Conservation (phyloP, 75 land plant genomes). For the Chamaecyparis obtusa region DNA sequence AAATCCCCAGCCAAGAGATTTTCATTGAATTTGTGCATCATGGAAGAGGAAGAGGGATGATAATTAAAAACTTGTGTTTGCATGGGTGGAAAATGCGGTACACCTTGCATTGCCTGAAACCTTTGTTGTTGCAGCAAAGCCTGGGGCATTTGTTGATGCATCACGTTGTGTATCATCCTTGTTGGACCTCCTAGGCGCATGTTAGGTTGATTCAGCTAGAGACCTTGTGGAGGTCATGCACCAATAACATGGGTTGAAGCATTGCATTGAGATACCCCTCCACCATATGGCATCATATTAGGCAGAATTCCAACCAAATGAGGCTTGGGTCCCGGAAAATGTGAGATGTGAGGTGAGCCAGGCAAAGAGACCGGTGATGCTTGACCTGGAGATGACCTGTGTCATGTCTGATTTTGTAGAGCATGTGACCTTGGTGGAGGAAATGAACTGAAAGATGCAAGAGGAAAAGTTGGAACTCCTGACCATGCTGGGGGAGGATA, state of each 20-base stretch:
- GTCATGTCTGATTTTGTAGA: constrained; percentile 42
- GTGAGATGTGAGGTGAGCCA: constrained; percentile 33
- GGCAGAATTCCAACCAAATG: constrained; percentile 29
- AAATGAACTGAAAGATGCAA: constrained; percentile 43
- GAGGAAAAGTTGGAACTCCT: constrained; percentile 51
- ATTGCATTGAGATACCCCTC: constrained; percentile 31
- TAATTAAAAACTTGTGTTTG: constrained; percentile 38
- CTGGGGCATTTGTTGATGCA: constrained; percentile 57
- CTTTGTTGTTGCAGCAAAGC: constrained; percentile 55
- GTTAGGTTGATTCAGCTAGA: constrained; percentile 60
- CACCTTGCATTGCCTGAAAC: constrained; percentile 43
- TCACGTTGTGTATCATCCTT: constrained; percentile 23
- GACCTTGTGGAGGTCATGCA: constrained; percentile 31
- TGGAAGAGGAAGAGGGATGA: constrained; percentile 31
- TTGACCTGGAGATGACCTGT: constrained; percentile 27
- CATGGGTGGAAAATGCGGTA: constrained; percentile 43
- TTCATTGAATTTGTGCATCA: constrained; percentile 42
- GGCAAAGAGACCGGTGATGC: constrained; percentile 43
- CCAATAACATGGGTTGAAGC: constrained; percentile 36
- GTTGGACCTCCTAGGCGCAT: constrained; percentile 27
- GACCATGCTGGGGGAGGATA: constrained; percentile 53
- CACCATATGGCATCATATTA: constrained; percentile 38
- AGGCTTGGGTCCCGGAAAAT: constrained; percentile 41
- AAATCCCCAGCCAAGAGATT: constrained; percentile 37
- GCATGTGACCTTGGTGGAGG: constrained; percentile 53